These are phyloP conservation scores for Pythium coloratum DNA, from an alignment of 352 stramenopile species.

Conservation along the genomic window DNA sequence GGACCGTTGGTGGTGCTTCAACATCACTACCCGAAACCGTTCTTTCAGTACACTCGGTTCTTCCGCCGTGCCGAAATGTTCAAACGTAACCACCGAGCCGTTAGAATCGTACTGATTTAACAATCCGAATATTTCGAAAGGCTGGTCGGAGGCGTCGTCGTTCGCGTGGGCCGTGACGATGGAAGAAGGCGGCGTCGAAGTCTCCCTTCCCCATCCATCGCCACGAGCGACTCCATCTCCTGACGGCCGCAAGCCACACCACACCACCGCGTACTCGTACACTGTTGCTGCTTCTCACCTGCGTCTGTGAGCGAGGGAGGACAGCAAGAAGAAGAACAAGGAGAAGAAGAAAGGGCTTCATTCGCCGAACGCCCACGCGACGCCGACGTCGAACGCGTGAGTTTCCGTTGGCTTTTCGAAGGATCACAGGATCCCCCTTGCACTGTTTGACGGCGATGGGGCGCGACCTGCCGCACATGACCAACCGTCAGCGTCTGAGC, in stretches of 20 bases:
- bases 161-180: background rate
- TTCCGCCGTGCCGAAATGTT: background rate
- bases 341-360: background rate
- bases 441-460: background rate
- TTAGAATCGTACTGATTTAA: background rate
- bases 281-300: background rate
- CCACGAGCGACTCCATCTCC: background rate
- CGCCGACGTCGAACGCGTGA: background rate
- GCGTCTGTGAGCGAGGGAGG: background rate
- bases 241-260: background rate
- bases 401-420: background rate
- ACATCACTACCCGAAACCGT: background rate
- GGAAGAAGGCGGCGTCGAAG: conserved; percentile 1
- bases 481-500: background rate
- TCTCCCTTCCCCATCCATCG: background rate
- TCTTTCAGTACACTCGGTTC: conserved; percentile 2
- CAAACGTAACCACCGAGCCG: background rate
- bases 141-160: background rate
- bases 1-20: background rate
- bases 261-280: background rate
- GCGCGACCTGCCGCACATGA: background rate
- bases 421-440: too few relatives aligned
- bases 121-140: conserved; percentile 4
- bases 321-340: background rate
- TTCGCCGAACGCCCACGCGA: background rate